Evolutionary conservation across 2,329 filamentous ascomycete genomes (phyloP), one percentile per base, ranked within the genome.

Genomic region (Ceratocystis smalleyi): DNA sequence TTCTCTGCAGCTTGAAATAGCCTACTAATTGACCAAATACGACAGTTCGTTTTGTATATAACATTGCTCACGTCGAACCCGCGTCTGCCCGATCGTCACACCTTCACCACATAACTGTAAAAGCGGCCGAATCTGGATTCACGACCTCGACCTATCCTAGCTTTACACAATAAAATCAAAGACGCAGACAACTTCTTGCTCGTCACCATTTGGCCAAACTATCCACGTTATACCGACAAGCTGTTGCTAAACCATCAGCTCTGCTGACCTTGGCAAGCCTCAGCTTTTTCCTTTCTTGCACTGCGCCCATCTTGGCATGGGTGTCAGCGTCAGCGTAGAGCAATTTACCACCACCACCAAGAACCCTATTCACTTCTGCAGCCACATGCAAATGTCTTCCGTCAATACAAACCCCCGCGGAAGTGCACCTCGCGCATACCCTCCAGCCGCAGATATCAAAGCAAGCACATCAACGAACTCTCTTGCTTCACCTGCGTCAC

Each of bases 401-500:
- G 2, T 19, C 8, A 57, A 57, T 24, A 3, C 5, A 3, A 35
- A 5, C 17, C 1, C 54, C n/a, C 54, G 54, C 27, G 19, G n/a
- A 27, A 24, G 54, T 30, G 6, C 35, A 7, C 7, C 17, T 30
- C 54, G 17, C 5, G 30, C 27, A 8, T 7, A 57, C 12, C 5
- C 24, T 3, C 8, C 27, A 15, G 54, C 27, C 8, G 15, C 54
- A 30, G 54, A 35, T 8, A 12, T 30, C 15, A 57, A 57, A n/a
- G 54, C 24, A 4, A n/a, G 12, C 27, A 22, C 49, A 27, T 63
- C 62, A 30, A 45, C 51, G 30, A 47, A 3, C 43, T 63, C 54
- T 15, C 22, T 57, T 43, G 19, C 54, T 35, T 57, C 54, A 51
- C 62, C 40, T 54, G 43, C 35, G 40, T 63, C 62, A 30, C 54